phyloP scores from a whole-genome alignment of 495 filamentous ascomycete genomes.

The Articulospora tetracladia region DNA sequence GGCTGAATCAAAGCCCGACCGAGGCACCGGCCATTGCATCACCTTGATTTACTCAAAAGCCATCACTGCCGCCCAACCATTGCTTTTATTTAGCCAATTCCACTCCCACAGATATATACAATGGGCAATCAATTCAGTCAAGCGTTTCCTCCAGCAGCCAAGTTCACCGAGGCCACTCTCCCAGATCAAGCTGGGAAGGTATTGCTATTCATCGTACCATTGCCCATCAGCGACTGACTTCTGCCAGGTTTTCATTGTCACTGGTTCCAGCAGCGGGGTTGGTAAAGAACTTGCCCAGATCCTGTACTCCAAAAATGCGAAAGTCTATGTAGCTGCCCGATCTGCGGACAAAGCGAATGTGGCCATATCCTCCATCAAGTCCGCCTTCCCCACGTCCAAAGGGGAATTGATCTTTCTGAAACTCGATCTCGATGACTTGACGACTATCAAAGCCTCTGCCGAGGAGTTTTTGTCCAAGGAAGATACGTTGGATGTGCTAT shows the following conservation, averaged over 20 bases:
- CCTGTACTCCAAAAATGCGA: conserved; percentile 53
- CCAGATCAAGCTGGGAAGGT: conserved; percentile 24
- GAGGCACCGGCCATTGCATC: neutral
- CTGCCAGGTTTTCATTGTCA: conserved; percentile 24
- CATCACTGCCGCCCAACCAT: neutral
- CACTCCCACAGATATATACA: neutral
- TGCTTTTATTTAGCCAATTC: no score
- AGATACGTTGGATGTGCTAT: conserved; percentile 50
- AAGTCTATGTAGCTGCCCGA: conserved; percentile 63
- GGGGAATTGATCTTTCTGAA: conserved; percentile 37
- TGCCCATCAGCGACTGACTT: neutral
- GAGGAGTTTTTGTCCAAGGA: conserved; percentile 36
- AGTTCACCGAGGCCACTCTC: conserved; percentile 21
- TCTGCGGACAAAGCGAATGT: conserved; percentile 46
- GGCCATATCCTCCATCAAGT: conserved; percentile 45
- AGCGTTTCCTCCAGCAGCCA: conserved; percentile 15
- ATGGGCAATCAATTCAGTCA: conserved; percentile 20
- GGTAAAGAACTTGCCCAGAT: conserved; percentile 62
- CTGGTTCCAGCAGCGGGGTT: conserved; percentile 41
- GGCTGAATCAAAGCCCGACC: neutral
- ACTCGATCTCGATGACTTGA: conserved; percentile 40
- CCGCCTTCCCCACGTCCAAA: conserved; percentile 18
- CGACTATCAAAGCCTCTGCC: conserved; percentile 29
- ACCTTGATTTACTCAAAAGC: no score
- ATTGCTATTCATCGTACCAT: neutral